A percentile compares a stretch with the other conserved stretches of the same genome.
phyloP scores from a whole-genome alignment of 139 green algal genomes.

The Asterochloris sp. region DNA sequence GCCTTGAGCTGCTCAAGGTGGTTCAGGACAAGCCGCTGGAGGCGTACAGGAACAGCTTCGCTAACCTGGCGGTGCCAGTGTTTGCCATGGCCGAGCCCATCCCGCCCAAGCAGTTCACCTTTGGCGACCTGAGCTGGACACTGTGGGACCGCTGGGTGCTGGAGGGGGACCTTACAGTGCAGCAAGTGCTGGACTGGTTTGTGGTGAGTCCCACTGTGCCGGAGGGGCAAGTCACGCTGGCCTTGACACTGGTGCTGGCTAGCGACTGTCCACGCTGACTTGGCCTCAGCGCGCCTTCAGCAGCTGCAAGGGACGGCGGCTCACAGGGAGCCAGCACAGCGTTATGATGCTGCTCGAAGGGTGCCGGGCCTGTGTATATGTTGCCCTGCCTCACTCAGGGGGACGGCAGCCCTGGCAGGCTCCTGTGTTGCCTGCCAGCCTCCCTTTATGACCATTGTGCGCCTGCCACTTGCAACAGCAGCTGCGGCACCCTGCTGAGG shows the following conservation, averaged over 20 bases:
- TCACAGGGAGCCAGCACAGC: too few relatives aligned
- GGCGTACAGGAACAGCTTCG: conserved; percentile 96
- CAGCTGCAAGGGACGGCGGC: background rate
- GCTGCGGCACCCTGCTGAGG: too few relatives aligned
- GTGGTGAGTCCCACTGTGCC: conserved; percentile 15
- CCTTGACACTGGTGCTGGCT: background rate
- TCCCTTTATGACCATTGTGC: too few relatives aligned
- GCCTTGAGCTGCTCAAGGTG: conserved; percentile 97
- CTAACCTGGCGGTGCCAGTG: conserved; percentile 95
- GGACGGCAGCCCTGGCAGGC: too few relatives aligned
- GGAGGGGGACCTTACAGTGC: conserved; percentile 92
- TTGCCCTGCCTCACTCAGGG: too few relatives aligned
- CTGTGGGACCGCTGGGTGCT: conserved; percentile 97
- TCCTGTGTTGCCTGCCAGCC: too few relatives aligned
- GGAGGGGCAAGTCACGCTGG: background rate
- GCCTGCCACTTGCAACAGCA: too few relatives aligned
- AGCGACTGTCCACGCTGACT: background rate
- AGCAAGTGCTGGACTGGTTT: conserved; percentile 95
- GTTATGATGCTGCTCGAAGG: too few relatives aligned
- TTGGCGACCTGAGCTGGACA: conserved; percentile 82
- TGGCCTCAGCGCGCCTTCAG: background rate
- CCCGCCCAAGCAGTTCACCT: conserved; percentile 63
- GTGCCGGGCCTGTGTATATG: too few relatives aligned
- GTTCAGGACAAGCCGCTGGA: conserved; percentile 70
- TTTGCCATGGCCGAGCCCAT: conserved; percentile 97